A percentile compares a stretch with the other conserved stretches of the same genome.
Evolutionary conservation across 345 rosid genomes (phyloP).

Genomic region (Ceriops zippeliana): DNA sequence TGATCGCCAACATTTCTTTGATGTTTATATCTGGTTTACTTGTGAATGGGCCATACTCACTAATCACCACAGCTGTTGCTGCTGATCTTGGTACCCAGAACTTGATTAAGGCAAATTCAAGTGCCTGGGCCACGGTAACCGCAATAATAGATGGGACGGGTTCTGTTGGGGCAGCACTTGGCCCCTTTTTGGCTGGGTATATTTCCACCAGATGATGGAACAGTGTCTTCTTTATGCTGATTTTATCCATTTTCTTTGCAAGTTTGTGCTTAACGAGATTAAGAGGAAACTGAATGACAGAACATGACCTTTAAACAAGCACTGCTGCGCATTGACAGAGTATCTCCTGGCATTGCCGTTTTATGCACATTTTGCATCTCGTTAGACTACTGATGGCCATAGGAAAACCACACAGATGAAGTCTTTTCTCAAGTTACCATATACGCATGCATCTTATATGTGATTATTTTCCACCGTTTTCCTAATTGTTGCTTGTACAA

Average conservation of each 20-base stretch:
- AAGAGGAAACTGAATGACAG: slow-evolving; percentile 2
- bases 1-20: slow-evolving; percentile 51
- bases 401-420: slow-evolving; percentile 5
- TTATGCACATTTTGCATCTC: not conserved
- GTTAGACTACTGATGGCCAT: not conserved
- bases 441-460: not conserved
- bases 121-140: slow-evolving; percentile 84
- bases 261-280: slow-evolving; percentile 61
- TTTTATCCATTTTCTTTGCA: slow-evolving; percentile 50
- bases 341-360: not conserved
- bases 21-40: slow-evolving; percentile 76
- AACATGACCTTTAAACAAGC: slow-evolving; percentile 23
- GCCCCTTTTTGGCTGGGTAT: slow-evolving; percentile 84
- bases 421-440: not conserved
- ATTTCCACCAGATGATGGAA: slow-evolving; percentile 81
- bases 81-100: slow-evolving; percentile 96
- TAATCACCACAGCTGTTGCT: slow-evolving; percentile 91
- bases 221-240: slow-evolving; percentile 74
- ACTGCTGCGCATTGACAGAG: slow-evolving; percentile 14
- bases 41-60: slow-evolving; percentile 83
- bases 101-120: slow-evolving; percentile 58
- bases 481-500: not conserved
- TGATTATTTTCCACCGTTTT: slow-evolving; percentile 7
- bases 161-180: slow-evolving; percentile 86
- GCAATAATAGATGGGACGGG: slow-evolving; percentile 97